Conservation (phyloP, 2,329 filamentous ascomycete genomes). For the Cercospora berteroae region DNA sequence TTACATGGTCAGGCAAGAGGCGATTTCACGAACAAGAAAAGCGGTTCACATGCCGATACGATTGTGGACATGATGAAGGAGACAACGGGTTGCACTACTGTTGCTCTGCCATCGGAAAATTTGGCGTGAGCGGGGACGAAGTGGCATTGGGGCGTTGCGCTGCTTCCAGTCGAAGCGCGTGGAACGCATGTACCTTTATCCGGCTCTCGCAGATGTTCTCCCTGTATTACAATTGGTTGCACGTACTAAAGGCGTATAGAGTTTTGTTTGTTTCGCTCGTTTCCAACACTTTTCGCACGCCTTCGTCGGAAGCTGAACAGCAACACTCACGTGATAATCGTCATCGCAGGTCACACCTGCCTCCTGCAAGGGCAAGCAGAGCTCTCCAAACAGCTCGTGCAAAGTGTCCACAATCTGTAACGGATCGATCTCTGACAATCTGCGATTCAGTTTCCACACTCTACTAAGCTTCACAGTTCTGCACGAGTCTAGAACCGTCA, state of each 20-base stretch:
- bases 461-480: background rate
- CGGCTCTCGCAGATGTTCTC: conserved; percentile 33
- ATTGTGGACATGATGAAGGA: conserved; percentile 31
- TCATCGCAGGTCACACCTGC: background rate
- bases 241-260: conserved; percentile 34
- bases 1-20: conserved; percentile 18
- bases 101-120: conserved; percentile 26
- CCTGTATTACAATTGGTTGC: conserved; percentile 39
- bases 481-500: conserved; percentile 16
- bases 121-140: conserved; percentile 24
- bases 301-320: background rate
- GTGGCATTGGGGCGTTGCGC: conserved; percentile 23
- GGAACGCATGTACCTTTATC: conserved; percentile 33
- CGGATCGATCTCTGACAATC: conserved; percentile 4
- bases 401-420: conserved; percentile 6
- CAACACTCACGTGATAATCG: background rate
- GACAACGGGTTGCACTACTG: conserved; percentile 17
- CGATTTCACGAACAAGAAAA: conserved; percentile 18
- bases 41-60: conserved; percentile 35
- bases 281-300: background rate
- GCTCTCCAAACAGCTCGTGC: background rate
- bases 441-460: background rate
- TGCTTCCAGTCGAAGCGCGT: conserved; percentile 26
- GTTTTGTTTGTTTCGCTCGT: conserved; percentile 19
- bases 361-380: conserved; percentile 4